These are phyloP conservation scores for Penicillium longicatenatum DNA, from an alignment of 495 filamentous ascomycete genomes.

Conservation along the genomic window DNA sequence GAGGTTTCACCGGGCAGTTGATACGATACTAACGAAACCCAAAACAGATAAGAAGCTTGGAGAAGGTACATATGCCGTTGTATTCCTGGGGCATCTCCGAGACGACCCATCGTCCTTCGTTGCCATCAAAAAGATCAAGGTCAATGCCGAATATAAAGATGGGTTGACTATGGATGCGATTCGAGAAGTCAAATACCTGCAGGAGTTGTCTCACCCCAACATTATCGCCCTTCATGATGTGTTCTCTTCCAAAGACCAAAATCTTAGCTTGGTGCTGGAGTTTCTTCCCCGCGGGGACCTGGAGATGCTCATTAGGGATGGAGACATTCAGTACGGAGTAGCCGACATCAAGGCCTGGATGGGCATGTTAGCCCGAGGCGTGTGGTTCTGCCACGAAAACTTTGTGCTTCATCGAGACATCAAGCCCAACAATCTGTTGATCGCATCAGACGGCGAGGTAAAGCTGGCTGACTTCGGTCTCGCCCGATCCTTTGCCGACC, in stretches of 20 bases:
- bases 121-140: constrained; percentile 98
- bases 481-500: constrained; percentile 85
- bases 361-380: constrained; percentile 89
- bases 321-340: constrained; percentile 69
- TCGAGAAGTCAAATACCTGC: constrained; percentile 90
- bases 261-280: constrained; percentile 92
- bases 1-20: background rate
- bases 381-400: constrained; percentile 97
- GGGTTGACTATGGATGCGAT: constrained; percentile 92
- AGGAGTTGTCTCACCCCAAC: constrained; percentile 94
- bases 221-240: constrained; percentile 89
- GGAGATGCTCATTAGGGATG: constrained; percentile 88
- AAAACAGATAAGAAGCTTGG: constrained; percentile 79
- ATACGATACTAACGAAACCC: background rate
- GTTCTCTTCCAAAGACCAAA: constrained; percentile 90
- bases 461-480: constrained; percentile 98
- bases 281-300: constrained; percentile 89
- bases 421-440: constrained; percentile 97
- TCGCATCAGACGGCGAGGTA: constrained; percentile 87
- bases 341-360: constrained; percentile 98
- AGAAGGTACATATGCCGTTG: constrained; percentile 95
- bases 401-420: constrained; percentile 96
- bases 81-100: constrained; percentile 81
- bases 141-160: constrained; percentile 79
- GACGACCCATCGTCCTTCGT: constrained; percentile 68